Conservation (phyloP, 768 basidiomycete genomes). For the Strobilomyces dryophilus region DNA sequence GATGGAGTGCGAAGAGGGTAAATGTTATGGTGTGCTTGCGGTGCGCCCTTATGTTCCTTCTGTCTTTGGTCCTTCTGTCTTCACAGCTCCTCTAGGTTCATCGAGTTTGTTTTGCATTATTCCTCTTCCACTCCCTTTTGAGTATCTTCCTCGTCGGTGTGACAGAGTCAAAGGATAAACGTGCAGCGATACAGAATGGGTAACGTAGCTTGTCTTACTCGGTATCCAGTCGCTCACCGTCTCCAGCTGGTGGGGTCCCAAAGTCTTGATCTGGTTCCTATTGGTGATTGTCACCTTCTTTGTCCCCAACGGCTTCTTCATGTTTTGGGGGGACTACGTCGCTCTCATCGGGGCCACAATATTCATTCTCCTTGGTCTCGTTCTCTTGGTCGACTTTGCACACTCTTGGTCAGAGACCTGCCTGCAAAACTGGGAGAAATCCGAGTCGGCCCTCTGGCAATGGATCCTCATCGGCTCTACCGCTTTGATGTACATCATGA, state of each 20-base stretch:
- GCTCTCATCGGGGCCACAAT: slow-evolving; percentile 88
- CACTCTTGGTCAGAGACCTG: slow-evolving; percentile 99
- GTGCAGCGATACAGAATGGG: slow-evolving; percentile 97
- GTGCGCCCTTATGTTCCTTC: slow-evolving; percentile 45
- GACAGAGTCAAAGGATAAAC: slow-evolving; percentile 84
- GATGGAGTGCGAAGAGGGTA: slow-evolving; percentile 91
- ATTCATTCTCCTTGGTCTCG: slow-evolving; percentile 96
- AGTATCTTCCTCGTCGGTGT: slow-evolving; percentile 81
- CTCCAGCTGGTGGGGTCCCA: slow-evolving; percentile 96
- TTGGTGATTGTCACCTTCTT: slow-evolving; percentile 83
- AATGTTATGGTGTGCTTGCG: slow-evolving; percentile 95
- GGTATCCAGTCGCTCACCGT: slow-evolving; percentile 12
- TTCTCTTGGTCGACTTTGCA: slow-evolving; percentile 97
- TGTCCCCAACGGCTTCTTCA: slow-evolving; percentile 96
- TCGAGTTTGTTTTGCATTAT: slow-evolving; percentile 92
- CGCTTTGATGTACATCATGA: slow-evolving; percentile 77
- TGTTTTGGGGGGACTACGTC: slow-evolving; percentile 95
- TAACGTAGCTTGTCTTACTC: slow-evolving; percentile 31
- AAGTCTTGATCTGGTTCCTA: slow-evolving; percentile 84
- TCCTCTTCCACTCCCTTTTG: slow-evolving; percentile 82
- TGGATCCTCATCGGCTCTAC: slow-evolving; percentile 94
- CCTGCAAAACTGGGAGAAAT: slow-evolving; percentile 91
- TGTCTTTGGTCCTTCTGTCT: not conserved
- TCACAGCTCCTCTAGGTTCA: slow-evolving; percentile 56
- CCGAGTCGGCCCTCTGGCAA: slow-evolving; percentile 88